phyloP scores from a whole-genome alignment of 192 early-diverging fungal genomes.

The Chytriomyces sp. region DNA sequence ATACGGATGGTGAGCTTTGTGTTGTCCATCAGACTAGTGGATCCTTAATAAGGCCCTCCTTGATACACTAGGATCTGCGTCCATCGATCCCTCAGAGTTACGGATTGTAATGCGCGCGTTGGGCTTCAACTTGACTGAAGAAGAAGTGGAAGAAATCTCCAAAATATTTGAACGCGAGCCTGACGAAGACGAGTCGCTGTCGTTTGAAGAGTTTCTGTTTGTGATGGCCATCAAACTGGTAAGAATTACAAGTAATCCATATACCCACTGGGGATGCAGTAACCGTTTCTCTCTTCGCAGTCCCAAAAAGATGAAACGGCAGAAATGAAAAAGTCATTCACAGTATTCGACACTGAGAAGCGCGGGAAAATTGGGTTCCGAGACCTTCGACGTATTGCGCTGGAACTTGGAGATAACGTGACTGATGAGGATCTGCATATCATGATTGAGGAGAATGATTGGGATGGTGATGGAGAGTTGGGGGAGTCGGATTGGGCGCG shows the following conservation, averaged over 20 bases:
- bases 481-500: constrained; percentile 67
- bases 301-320: constrained; percentile 59
- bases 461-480: constrained; percentile 66
- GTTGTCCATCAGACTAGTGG: not conserved
- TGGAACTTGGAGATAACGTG: constrained; percentile 68
- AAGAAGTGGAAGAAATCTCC: constrained; percentile 63
- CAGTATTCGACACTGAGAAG: constrained; percentile 66
- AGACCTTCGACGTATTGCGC: constrained; percentile 62
- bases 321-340: constrained; percentile 67
- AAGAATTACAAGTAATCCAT: too few relatives aligned
- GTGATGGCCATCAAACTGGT: constrained; percentile 48
- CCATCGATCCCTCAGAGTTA: constrained; percentile 70
- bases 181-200: constrained; percentile 47
- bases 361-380: constrained; percentile 61
- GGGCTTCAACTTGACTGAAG: constrained; percentile 69
- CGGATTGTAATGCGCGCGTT: constrained; percentile 73
- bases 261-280: too few relatives aligned
- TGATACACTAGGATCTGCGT: constrained; percentile 50
- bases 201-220: constrained; percentile 62
- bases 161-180: constrained; percentile 41
- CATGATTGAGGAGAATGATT: constrained; percentile 73
- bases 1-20: constrained; percentile 48
- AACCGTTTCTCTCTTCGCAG: not conserved
- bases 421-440: constrained; percentile 68
- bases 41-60: too few relatives aligned